Evolutionary conservation across 805 yeast species (phyloP).

Genomic region (Millerozyma miso): DNA sequence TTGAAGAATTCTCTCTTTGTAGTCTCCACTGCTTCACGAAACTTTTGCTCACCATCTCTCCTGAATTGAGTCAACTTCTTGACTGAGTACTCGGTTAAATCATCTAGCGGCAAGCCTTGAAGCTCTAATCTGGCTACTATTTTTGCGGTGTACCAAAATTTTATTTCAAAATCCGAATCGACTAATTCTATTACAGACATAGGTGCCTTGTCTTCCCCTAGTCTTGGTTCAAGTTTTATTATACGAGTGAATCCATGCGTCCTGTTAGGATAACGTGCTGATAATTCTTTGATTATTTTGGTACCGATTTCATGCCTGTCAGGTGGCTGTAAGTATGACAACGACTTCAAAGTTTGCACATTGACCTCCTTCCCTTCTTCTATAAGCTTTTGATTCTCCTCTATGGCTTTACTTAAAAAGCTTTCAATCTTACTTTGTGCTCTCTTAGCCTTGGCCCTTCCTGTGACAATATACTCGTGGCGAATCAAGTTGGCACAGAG

Average conservation of each 20-base stretch:
- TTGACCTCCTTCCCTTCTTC: conserved; percentile 11
- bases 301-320: conserved; percentile 40
- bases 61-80: conserved; percentile 44
- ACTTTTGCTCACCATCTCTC: conserved; percentile 48
- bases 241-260: conserved; percentile 84
- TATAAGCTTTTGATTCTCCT: conserved; percentile 18
- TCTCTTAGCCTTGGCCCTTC: conserved; percentile 40
- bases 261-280: conserved; percentile 59
- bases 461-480: conserved; percentile 41
- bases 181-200: conserved; percentile 86
- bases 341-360: conserved; percentile 12
- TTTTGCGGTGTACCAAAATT: conserved; percentile 75
- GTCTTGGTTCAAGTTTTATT: conserved; percentile 75
- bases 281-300: conserved; percentile 64
- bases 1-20: conserved; percentile 35
- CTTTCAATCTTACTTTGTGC: conserved; percentile 39
- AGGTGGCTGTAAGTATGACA: conserved; percentile 46
- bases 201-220: conserved; percentile 82
- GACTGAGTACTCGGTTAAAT: conserved; percentile 53
- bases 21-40: conserved; percentile 59
- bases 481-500: conserved; percentile 40
- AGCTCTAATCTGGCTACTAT: conserved; percentile 74
- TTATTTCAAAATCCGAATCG: conserved; percentile 60
- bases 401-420: conserved; percentile 30
- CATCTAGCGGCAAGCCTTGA: conserved; percentile 51